Conservation (phyloP, 1,284 basidiomycete genomes). For the Leucoagaricus sp. region DNA sequence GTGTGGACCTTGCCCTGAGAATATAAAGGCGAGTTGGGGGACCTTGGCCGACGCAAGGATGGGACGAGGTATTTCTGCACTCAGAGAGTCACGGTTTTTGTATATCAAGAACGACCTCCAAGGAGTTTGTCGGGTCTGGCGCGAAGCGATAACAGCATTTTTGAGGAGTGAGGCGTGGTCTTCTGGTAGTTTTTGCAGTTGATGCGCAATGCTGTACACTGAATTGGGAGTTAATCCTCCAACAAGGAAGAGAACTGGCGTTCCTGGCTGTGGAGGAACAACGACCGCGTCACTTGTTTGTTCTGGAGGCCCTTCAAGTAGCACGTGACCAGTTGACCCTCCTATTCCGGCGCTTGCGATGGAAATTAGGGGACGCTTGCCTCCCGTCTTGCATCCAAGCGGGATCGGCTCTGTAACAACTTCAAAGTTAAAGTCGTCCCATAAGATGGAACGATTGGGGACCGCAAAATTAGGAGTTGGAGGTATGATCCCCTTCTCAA, state of each 20-base stretch:
- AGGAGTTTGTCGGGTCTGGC: constrained; percentile 34
- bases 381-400: constrained; percentile 21
- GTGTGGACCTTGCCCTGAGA: constrained; percentile 45
- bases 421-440: constrained; percentile 30
- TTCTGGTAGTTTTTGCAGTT: constrained; percentile 11
- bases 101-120: constrained; percentile 32
- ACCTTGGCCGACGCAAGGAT: constrained; percentile 23
- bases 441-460: constrained; percentile 40
- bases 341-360: constrained; percentile 47
- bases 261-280: not conserved
- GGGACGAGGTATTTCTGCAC: constrained; percentile 25
- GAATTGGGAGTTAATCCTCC: constrained; percentile 39
- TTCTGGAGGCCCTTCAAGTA: constrained; percentile 36
- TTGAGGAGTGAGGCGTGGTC: constrained; percentile 16
- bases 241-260: constrained; percentile 32
- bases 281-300: not conserved
- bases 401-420: constrained; percentile 20
- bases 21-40: constrained; percentile 37
- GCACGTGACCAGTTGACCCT: constrained; percentile 41
- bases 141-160: constrained; percentile 22
- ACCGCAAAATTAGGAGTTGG: constrained; percentile 39
- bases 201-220: constrained; percentile 21
- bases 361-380: constrained; percentile 32
- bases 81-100: constrained; percentile 1
- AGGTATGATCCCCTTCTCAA: constrained; percentile 36